Base-by-base conservation (phyloP, 371 early-diverging fungal genomes). In the Mucor sp. region DNA sequence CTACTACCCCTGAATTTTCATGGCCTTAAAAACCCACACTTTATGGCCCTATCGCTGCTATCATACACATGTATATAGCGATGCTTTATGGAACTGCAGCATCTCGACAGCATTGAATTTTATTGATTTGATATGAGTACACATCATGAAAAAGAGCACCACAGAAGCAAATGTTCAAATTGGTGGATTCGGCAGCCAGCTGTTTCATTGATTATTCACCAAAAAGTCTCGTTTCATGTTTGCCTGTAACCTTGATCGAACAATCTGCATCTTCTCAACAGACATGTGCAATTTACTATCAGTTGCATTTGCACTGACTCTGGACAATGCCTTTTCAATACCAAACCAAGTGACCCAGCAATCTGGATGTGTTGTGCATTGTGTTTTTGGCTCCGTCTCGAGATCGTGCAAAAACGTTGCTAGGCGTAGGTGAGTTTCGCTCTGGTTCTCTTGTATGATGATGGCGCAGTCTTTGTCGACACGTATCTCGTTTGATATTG, bases 181-280 rank as follows among this genome's bases (percentile, higher is more conserved):
- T 4, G 11, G 14, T 14, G 11, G 11, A 14, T 2, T 6, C 30
- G 30, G 14, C 12, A 37, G 14, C 14, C 37, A 4, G 37, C 14
- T n/a, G 19, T 44, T 44, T 44, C 8, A 44, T 44, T 44, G n/a
- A 19, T 19, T 19, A 44, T 3, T 19, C 6, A 19, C 44, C 6
- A 66, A 5, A 17, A 67, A 67, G 23, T 56, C 62, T 6, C 67
- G 61, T 44, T 47, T 62, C 62, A 62, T 68, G 27, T 68, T 68
- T 0, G 68, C 68, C 17, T 68, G 57, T 35, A 23, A 58, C 41
- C 63, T 68, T 44, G 68, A 68, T 4, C 17, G 28, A 19, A 62
- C 37, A 6, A 68, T 35, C n/a, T 62, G 57, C 48, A 62, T 58
- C 27, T 68, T 62, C 21, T 58, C 27, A 6, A 58, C 8, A 1